Evolutionary conservation across 371 early-diverging fungal genomes (phyloP).

Genomic region (Smittium mucronatum): DNA sequence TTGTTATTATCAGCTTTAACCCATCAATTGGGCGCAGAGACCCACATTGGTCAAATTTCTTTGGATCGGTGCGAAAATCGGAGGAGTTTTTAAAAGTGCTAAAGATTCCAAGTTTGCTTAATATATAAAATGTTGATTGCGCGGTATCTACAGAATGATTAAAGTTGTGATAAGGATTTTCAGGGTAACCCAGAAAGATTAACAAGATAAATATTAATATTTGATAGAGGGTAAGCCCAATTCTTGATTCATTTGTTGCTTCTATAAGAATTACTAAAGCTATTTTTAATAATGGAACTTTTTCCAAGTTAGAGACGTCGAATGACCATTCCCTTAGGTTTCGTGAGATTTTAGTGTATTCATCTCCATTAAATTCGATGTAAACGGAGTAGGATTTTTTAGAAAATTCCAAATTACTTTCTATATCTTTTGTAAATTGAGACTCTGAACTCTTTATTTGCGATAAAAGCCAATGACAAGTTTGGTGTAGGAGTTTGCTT

Average conservation of each 20-base stretch:
- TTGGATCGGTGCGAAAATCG: conserved; percentile 23
- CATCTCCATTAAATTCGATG: not conserved
- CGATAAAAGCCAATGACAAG: not conserved
- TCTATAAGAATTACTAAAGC: conserved; percentile 6
- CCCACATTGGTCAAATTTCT: conserved; percentile 34
- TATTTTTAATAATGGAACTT: not conserved
- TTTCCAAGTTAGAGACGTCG: not conserved
- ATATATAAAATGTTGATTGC: conserved; percentile 57
- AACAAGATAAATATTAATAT: conserved; percentile 44
- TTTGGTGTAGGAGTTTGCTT: not conserved
- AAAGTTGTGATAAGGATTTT: conserved; percentile 74
- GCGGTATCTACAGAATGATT: conserved; percentile 77
- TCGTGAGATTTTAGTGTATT: not conserved
- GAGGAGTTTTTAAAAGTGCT: conserved; percentile 20
- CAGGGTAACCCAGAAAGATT: conserved; percentile 48
- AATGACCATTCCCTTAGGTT: conserved; percentile 5
- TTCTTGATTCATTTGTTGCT: not conserved
- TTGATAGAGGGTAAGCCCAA: conserved; percentile 8
- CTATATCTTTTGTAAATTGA: not conserved
- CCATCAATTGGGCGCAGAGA: conserved; percentile 50
- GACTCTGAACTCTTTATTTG: not conserved
- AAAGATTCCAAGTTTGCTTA: conserved; percentile 46
- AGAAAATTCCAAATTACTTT: not conserved
- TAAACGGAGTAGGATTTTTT: not conserved
- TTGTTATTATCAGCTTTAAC: conserved; percentile 58